phyloP scores from a whole-genome alignment of 2,329 filamentous ascomycete genomes.

The Alternaria gansuensis region DNA sequence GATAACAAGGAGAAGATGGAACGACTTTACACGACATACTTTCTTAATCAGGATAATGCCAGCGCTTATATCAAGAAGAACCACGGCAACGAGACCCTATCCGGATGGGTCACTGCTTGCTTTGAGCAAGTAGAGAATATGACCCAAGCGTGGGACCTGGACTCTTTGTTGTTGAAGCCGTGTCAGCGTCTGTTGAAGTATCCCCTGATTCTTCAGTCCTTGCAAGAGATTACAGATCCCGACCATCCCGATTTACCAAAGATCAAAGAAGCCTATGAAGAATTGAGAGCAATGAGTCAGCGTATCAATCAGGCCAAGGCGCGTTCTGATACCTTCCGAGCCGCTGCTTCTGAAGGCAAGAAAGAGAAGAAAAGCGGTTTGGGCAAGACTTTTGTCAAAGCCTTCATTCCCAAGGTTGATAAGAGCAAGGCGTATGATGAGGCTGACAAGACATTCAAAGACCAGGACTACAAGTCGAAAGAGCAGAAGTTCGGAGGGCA shows the following conservation, averaged over 20 bases:
- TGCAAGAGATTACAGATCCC: slow-evolving; percentile 79
- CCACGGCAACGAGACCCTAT: slow-evolving; percentile 65
- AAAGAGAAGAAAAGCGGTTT: slow-evolving; percentile 47
- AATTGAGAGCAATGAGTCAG: slow-evolving; percentile 68
- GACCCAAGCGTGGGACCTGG: slow-evolving; percentile 92
- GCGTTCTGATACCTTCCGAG: slow-evolving; percentile 81
- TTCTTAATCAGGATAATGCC: slow-evolving; percentile 71
- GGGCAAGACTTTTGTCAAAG: slow-evolving; percentile 83
- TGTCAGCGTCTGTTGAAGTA: slow-evolving; percentile 96
- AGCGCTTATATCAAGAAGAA: slow-evolving; percentile 68
- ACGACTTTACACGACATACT: slow-evolving; percentile 70
- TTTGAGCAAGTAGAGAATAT: slow-evolving; percentile 91
- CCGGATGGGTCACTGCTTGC: slow-evolving; percentile 90
- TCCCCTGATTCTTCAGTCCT: slow-evolving; percentile 80
- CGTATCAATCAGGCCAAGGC: slow-evolving; percentile 95
- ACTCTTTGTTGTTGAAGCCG: slow-evolving; percentile 96
- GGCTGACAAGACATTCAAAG: slow-evolving; percentile 72
- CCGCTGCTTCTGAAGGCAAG: slow-evolving; percentile 48
- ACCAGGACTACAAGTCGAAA: slow-evolving; percentile 80
- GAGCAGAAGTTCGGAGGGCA: slow-evolving; percentile 91
- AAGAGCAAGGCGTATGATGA: slow-evolving; percentile 79
- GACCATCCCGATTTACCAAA: slow-evolving; percentile 83
- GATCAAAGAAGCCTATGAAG: slow-evolving; percentile 76
- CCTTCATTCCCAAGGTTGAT: slow-evolving; percentile 87
- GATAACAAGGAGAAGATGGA: slow-evolving; percentile 67